A percentile compares a stretch with the other conserved stretches of the same genome.
Conservation (phyloP, 805 yeast genomes). For the Suhomyces xylopsoci region DNA sequence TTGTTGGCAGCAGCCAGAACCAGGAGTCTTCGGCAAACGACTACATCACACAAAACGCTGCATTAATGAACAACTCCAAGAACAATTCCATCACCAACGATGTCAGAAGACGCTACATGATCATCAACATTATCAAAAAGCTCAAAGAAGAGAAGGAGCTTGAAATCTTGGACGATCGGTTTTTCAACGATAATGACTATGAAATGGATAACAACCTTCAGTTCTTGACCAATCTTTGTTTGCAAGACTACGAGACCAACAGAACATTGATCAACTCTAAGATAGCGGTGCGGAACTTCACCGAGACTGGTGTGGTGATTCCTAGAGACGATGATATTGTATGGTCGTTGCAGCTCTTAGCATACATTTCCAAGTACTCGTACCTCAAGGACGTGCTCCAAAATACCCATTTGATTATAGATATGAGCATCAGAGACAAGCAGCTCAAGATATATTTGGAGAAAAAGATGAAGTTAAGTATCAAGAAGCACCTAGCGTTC, state of each 20-base stretch:
- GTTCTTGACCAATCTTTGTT: conserved; percentile 38
- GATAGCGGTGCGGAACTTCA: conserved; percentile 36
- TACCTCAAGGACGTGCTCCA: conserved; percentile 71
- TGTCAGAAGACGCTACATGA: conserved; percentile 34
- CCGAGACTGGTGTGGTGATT: conserved; percentile 66
- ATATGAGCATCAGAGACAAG: conserved; percentile 49
- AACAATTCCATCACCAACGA: conserved; percentile 24
- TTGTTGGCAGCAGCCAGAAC: background rate
- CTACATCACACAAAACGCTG: conserved; percentile 2
- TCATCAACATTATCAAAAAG: conserved; percentile 35
- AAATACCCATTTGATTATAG: conserved; percentile 69
- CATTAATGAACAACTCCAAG: conserved; percentile 3
- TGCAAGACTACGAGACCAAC: conserved; percentile 33
- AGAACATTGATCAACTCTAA: conserved; percentile 26
- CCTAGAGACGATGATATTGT: conserved; percentile 92
- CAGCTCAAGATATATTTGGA: conserved; percentile 35
- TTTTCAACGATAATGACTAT: conserved; percentile 29
- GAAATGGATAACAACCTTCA: conserved; percentile 43
- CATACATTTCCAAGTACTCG: conserved; percentile 90
- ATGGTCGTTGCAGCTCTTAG: conserved; percentile 88
- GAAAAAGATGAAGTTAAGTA: conserved; percentile 31
- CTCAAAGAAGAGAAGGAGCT: conserved; percentile 35
- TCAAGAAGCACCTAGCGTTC: conserved; percentile 28
- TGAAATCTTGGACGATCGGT: conserved; percentile 32
- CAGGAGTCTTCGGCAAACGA: background rate